Evolutionary conservation across 2,329 filamentous ascomycete species (phyloP), one percentile per base, ranked within the genome.

Genomic region (Fusarium compactum): DNA sequence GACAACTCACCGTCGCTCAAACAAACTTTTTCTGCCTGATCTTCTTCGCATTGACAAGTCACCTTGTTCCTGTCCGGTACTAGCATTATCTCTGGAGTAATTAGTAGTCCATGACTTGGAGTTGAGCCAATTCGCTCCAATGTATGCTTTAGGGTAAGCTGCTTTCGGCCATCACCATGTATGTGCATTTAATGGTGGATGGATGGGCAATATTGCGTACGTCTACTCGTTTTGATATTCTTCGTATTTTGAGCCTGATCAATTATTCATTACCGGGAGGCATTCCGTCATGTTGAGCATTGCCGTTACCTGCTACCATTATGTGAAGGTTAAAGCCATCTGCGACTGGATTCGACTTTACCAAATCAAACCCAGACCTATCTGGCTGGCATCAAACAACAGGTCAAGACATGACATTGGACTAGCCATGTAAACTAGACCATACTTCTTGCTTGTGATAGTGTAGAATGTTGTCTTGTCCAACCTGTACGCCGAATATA

Each of bases 1-100:
- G 45, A 55, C 64, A 56, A 57, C 50, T 46, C 63, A 66, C n/a
- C 25, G 11, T 64, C 30, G n/a, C 40, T 20, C 29, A 51, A 34
- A 51, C 29, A 46, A 41, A 51, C 15, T 32, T 58, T 18, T 46
- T 51, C 45, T 32, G 14, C 8, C 30, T 18, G 29, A 6, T 8
- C 24, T 38, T 12, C 24, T 18, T 16, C 29, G 8, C 20, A n/a
- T 18, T n/a, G 5, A 25, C 16, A 24, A 10, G 34, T 6, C 18
- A 58, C 14, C 18, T 20, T 6, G 10, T 4, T 16, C 24, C 10
- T 14, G 11, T 15, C 20, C 43, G 15, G 44, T 25, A 47, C 6
- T 30, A 16, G 34, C 14, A n/a, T 27, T 20, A 16, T 20, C 11
- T 22, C 16, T 45, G 24, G 7, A 30, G 29, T 27, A 30, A 38